Evolutionary conservation across 1,284 basidiomycete species (phyloP).

Genomic region (Cystobasidium sp.): DNA sequence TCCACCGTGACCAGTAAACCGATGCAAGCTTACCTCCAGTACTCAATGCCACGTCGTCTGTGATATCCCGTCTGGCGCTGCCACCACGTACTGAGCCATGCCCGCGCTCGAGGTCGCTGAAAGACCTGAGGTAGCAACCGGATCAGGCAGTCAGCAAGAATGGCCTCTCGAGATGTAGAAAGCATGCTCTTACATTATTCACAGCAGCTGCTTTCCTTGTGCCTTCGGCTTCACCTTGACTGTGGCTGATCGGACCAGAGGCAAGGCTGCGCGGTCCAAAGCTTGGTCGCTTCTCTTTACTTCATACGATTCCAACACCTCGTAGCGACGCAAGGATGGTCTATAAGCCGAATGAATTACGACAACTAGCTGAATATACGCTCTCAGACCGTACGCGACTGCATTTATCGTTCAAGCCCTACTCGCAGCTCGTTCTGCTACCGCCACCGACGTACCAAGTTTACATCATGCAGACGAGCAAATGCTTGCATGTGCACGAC

Average conservation of each 20-base stretch:
- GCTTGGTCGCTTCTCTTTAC: too few species aligned
- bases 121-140: conserved; percentile 24
- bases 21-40: conserved; percentile 16
- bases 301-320: too few species aligned
- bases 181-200: neutral
- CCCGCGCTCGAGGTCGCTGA: conserved; percentile 44
- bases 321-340: too few species aligned
- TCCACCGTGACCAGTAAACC: neutral
- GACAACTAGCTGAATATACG: too few species aligned
- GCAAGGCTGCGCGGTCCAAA: neutral
- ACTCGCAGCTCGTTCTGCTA: too few species aligned
- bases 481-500: too few species aligned
- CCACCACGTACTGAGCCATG: conserved; percentile 18
- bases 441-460: too few species aligned
- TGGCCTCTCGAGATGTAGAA: neutral
- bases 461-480: too few species aligned
- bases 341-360: too few species aligned
- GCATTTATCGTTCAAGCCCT: too few species aligned
- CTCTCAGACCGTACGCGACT: too few species aligned
- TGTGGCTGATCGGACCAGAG: neutral
- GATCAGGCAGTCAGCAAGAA: neutral
- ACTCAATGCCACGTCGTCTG: conserved; percentile 24
- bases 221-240: neutral
- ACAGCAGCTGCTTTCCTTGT: neutral
- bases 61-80: conserved; percentile 11